These are phyloP conservation scores for Helichrysum umbraculigerum DNA, from an alignment of 129 eudicot species.

Conservation along the genomic window DNA sequence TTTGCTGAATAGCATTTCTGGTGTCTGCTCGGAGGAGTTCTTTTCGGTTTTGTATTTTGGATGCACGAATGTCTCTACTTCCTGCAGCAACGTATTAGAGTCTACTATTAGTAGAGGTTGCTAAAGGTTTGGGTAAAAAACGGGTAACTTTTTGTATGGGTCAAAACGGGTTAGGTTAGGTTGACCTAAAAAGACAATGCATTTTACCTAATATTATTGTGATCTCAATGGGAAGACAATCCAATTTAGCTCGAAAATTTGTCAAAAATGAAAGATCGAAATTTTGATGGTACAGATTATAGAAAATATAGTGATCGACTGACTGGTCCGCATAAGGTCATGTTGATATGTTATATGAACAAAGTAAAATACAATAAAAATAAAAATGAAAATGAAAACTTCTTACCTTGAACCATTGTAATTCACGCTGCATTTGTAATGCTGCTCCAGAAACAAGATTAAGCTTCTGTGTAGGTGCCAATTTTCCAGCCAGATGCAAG, in stretches of 20 bases:
- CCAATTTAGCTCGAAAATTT: neutral
- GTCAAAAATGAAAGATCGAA: neutral
- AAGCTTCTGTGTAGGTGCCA: conserved; percentile 43
- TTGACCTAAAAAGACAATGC: too few species aligned
- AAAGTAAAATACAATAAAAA: too few species aligned
- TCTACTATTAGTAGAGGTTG: too few species aligned
- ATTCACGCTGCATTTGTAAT: conserved; percentile 49
- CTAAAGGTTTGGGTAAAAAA: too few species aligned
- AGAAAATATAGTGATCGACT: too few species aligned
- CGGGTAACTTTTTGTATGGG: too few species aligned
- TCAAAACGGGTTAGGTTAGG: too few species aligned
- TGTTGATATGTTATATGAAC: too few species aligned
- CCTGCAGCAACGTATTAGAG: neutral
- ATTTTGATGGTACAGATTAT: neutral
- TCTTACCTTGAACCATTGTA: conserved; percentile 53
- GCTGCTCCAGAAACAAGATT: conserved; percentile 52
- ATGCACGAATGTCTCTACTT: conserved; percentile 36
- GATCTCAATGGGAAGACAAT: neutral
- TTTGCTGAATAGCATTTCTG: conserved; percentile 34
- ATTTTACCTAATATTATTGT: too few species aligned
- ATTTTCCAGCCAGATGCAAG: conserved; percentile 46
- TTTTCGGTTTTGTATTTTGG: conserved; percentile 41
- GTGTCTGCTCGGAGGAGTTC: conserved; percentile 32
- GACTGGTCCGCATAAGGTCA: neutral
- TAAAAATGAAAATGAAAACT: neutral